Evolutionary conservation across 352 stramenopile genomes (phyloP).

Genomic region (Achlya hypogyna): DNA sequence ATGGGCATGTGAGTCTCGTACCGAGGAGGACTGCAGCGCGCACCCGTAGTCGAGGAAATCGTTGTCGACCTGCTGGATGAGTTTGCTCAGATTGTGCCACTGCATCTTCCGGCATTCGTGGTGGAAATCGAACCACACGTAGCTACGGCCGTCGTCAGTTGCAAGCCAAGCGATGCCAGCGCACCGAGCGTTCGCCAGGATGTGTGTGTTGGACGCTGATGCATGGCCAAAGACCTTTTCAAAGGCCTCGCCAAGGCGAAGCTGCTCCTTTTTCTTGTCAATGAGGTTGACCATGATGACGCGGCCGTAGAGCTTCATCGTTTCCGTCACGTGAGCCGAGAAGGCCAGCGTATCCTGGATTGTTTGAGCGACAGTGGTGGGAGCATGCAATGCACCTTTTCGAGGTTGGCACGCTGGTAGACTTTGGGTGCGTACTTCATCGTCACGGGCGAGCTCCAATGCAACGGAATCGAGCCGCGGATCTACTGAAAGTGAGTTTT

Average conservation of each 20-base stretch:
- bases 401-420: slow-evolving; percentile 31
- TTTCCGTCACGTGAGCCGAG: slow-evolving; percentile 44
- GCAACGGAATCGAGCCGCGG: slow-evolving; percentile 91
- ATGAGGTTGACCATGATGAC: slow-evolving; percentile 92
- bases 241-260: slow-evolving; percentile 84
- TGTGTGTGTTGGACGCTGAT: slow-evolving; percentile 46
- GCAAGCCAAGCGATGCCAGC: background rate
- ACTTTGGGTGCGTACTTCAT: slow-evolving; percentile 93
- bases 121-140: slow-evolving; percentile 98
- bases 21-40: background rate
- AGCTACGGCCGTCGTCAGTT: slow-evolving; percentile 21
- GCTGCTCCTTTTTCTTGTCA: slow-evolving; percentile 92
- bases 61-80: slow-evolving; percentile 83
- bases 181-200: slow-evolving; percentile 45
- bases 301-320: slow-evolving; percentile 60
- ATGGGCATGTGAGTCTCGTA: background rate
- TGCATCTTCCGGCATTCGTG: slow-evolving; percentile 91
- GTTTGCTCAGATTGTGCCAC: slow-evolving; percentile 86
- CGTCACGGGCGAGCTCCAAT: slow-evolving; percentile 85
- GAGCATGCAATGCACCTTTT: slow-evolving; percentile 22
- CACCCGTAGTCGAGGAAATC: slow-evolving; percentile 64
- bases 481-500: no score
- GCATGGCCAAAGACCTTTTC: slow-evolving; percentile 57
- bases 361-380: background rate
- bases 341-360: slow-evolving; percentile 37